phyloP scores from a whole-genome alignment of 805 yeast species.

The Ogataea nonfermentans region DNA sequence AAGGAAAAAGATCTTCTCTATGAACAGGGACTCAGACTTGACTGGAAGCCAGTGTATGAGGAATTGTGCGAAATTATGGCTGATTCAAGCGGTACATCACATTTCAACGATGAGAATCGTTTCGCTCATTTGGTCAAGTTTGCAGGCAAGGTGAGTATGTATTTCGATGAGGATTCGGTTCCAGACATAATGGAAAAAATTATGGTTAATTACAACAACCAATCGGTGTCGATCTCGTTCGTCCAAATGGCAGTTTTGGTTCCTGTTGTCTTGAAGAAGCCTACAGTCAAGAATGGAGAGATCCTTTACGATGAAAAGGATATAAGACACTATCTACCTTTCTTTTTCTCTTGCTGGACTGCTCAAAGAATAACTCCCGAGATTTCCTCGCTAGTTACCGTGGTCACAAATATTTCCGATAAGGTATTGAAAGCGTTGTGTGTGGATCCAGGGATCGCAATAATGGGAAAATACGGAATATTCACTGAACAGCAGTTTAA shows the following conservation, averaged over 20 bases:
- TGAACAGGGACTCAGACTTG: slow-evolving; percentile 43
- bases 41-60: slow-evolving; percentile 48
- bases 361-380: slow-evolving; percentile 54
- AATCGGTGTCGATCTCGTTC: slow-evolving; percentile 51
- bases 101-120: slow-evolving; percentile 47
- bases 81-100: slow-evolving; percentile 48
- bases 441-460: slow-evolving; percentile 30
- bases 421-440: slow-evolving; percentile 40
- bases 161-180: slow-evolving; percentile 48
- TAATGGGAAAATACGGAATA: slow-evolving; percentile 57
- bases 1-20: slow-evolving; percentile 43
- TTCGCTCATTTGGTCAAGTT: slow-evolving; percentile 49
- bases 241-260: slow-evolving; percentile 52
- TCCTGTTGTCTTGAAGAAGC: slow-evolving; percentile 43
- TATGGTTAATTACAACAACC: slow-evolving; percentile 50
- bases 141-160: slow-evolving; percentile 52
- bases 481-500: slow-evolving; percentile 62
- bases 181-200: slow-evolving; percentile 51
- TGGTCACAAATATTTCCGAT: slow-evolving; percentile 61
- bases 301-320: slow-evolving; percentile 26
- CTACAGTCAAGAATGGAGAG: slow-evolving; percentile 18
- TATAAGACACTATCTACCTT: slow-evolving; percentile 52
- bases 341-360: slow-evolving; percentile 73
- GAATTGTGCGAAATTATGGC: slow-evolving; percentile 40
- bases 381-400: slow-evolving; percentile 54